These are phyloP conservation scores for Pythium vanterpoolii DNA, from an alignment of 352 stramenopile genomes.

Conservation along the genomic window DNA sequence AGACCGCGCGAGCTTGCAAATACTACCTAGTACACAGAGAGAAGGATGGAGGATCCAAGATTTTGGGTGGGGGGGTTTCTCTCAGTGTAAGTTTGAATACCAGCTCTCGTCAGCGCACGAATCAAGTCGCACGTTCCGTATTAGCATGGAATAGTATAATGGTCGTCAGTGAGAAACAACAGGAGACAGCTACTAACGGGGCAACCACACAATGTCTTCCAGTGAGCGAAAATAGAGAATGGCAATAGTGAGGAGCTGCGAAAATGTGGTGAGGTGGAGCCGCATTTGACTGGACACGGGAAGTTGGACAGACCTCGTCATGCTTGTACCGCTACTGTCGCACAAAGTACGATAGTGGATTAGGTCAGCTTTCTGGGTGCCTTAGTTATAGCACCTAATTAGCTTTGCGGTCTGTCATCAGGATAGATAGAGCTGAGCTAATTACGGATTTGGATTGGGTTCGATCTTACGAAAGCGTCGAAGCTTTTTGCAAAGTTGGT, in stretches of 20 bases:
- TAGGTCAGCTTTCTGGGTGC: not conserved
- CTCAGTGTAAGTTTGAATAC: slow-evolving; percentile 80
- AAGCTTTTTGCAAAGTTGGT: no score
- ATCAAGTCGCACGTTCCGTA: slow-evolving; percentile 43
- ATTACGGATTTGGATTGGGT: no score
- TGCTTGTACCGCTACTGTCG: not conserved
- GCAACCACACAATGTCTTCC: no score
- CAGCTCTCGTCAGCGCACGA: slow-evolving; percentile 49
- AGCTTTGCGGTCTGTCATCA: no score
- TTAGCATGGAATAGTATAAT: slow-evolving; percentile 77
- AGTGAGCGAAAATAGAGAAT: not conserved
- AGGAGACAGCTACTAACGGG: no score
- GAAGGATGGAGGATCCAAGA: not conserved
- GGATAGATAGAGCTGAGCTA: no score
- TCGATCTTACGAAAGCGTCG: no score
- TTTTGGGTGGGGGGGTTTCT: slow-evolving; percentile 28
- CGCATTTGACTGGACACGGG: not conserved
- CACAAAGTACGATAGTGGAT: not conserved
- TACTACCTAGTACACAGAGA: no score
- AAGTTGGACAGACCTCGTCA: not conserved
- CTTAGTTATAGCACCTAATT: no score
- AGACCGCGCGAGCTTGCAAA: slow-evolving; percentile 70
- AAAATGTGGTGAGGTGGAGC: not conserved
- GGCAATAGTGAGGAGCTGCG: not conserved
- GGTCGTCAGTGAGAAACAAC: slow-evolving; percentile 27